A percentile compares a stretch with the other conserved stretches of the same genome.
Evolutionary conservation across 352 stramenopile genomes (phyloP).

Genomic region (Phytophthora parvispora): DNA sequence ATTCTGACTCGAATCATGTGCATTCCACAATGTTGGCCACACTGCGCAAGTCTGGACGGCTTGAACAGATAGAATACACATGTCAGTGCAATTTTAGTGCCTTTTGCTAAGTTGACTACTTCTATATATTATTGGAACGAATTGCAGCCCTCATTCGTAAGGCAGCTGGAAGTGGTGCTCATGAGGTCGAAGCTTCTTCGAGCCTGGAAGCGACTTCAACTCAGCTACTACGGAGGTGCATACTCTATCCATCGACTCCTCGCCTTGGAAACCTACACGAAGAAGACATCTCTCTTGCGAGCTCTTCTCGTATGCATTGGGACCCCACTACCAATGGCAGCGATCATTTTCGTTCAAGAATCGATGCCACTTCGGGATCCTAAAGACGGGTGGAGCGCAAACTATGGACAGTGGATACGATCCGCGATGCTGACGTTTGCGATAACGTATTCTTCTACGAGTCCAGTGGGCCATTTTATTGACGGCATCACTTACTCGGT

Average conservation of each 20-base stretch:
- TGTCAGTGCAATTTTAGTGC: too few species aligned
- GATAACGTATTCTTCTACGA: conserved; percentile 9
- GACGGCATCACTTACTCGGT: conserved; percentile 1
- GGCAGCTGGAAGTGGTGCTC: background rate
- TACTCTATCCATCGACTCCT: conserved; percentile 31
- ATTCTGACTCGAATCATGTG: too few species aligned
- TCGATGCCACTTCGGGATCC: conserved; percentile 23
- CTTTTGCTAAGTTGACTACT: too few species aligned
- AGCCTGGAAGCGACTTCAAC: conserved; percentile 10
- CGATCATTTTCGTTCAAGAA: conserved; percentile 20
- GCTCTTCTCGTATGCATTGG: conserved; percentile 20
- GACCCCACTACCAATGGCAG: conserved; percentile 18
- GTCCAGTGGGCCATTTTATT: conserved; percentile 3
- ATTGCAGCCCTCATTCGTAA: background rate
- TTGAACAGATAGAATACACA: too few species aligned
- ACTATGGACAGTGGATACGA: conserved; percentile 27
- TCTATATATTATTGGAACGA: background rate
- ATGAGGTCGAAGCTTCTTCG: conserved; percentile 4
- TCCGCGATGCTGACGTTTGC: background rate
- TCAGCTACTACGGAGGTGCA: conserved; percentile 21
- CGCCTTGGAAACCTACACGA: conserved; percentile 16
- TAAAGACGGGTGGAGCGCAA: conserved; percentile 17
- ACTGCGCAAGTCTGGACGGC: too few species aligned
- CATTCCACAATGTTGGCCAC: too few species aligned
- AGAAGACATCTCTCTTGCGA: background rate